Evolutionary conservation across 129 eudicot species (phyloP).

Genomic region (Escallonia herrerae): DNA sequence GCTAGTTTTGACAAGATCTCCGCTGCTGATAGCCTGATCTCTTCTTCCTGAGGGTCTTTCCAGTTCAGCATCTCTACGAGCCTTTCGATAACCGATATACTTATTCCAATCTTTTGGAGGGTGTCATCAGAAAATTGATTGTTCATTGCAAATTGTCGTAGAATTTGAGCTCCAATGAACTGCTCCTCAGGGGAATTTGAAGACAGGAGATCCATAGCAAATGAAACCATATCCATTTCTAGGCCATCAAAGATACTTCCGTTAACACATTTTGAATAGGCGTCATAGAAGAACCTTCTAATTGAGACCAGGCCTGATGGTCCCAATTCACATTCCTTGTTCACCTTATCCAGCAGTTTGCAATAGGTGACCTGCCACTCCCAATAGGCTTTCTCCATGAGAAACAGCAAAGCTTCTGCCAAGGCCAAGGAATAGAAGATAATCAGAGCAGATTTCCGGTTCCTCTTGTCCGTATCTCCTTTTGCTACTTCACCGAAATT

Average conservation of each 20-base stretch:
- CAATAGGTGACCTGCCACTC: constrained; percentile 58
- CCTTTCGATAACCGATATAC: constrained; percentile 60
- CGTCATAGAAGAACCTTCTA: constrained; percentile 77
- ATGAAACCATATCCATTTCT: constrained; percentile 94
- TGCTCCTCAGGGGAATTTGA: constrained; percentile 81
- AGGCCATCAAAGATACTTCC: constrained; percentile 84
- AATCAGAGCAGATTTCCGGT: constrained; percentile 52
- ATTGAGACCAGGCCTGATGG: constrained; percentile 61
- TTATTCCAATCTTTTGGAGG: constrained; percentile 72
- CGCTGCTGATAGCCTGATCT: constrained; percentile 70
- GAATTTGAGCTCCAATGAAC: constrained; percentile 69
- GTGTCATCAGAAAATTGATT: constrained; percentile 61
- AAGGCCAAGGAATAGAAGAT: constrained; percentile 79
- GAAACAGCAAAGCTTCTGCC: constrained; percentile 82
- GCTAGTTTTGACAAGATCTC: constrained; percentile 55
- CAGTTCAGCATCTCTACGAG: constrained; percentile 87
- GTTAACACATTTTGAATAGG: constrained; percentile 66
- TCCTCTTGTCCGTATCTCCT: constrained; percentile 43
- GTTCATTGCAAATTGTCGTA: constrained; percentile 44
- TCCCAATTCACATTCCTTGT: constrained; percentile 65
- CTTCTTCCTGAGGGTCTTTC: constrained; percentile 81
- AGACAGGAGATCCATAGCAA: constrained; percentile 72
- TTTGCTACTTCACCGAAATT: constrained; percentile 31
- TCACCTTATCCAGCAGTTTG: constrained; percentile 51
- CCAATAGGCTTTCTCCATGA: constrained; percentile 86